Conservation (phyloP, 2,329 filamentous ascomycete species). For the Ceratocystis papillata region DNA sequence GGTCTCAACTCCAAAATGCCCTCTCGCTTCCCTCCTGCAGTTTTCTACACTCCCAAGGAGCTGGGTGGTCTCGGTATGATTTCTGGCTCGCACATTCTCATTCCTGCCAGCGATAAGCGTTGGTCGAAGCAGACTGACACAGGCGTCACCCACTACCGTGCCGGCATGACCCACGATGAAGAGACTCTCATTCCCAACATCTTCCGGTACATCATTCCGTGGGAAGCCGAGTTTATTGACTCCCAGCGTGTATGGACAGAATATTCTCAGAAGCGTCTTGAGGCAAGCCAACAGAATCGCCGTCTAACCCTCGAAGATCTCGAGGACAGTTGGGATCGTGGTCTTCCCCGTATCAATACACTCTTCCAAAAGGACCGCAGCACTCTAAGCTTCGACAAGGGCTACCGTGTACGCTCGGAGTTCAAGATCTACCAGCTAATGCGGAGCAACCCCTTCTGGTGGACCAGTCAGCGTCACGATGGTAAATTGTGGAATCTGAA, state of each 20-base stretch:
- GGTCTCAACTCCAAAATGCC: conserved; percentile 99
- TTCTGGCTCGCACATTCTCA: conserved; percentile 93
- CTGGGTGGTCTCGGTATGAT: conserved; percentile 97
- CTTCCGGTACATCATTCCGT: conserved; percentile 97
- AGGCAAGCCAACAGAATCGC: conserved; percentile 94
- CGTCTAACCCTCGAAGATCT: conserved; percentile 89
- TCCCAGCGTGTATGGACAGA: conserved; percentile 99
- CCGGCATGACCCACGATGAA: conserved; percentile 96
- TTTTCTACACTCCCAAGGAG: conserved; percentile 98
- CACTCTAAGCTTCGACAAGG: conserved; percentile 95
- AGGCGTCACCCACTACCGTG: conserved; percentile 90
- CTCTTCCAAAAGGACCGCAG: conserved; percentile 97
- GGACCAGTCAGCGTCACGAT: conserved; percentile 94
- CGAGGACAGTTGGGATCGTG: conserved; percentile 96
- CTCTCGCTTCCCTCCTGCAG: conserved; percentile 91
- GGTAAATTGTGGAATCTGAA: conserved; percentile 97
- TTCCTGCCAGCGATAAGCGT: conserved; percentile 92
- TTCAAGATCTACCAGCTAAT: conserved; percentile 98
- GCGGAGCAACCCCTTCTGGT: conserved; percentile 99
- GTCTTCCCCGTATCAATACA: conserved; percentile 94
- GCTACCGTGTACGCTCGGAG: conserved; percentile 86
- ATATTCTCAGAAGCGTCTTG: conserved; percentile 93
- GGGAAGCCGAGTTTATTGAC: conserved; percentile 98
- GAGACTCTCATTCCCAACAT: conserved; percentile 98
- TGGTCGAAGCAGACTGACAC: conserved; percentile 98